phyloP scores from a whole-genome alignment of 148 eudicot genomes.

The Oxyria digyna region DNA sequence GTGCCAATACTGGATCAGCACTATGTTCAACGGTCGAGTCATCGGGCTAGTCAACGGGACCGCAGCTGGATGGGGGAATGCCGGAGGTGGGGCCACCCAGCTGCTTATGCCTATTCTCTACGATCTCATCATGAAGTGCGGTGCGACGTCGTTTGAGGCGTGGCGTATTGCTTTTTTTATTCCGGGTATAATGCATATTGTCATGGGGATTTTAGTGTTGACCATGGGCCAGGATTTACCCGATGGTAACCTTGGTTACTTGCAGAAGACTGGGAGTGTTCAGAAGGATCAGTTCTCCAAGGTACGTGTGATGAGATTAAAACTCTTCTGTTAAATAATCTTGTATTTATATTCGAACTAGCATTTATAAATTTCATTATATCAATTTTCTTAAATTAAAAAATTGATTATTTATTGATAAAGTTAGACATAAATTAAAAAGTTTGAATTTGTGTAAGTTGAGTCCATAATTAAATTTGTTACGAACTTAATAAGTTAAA shows the following conservation, averaged over 20 bases:
- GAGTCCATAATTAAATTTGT: no score
- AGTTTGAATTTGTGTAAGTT: no score
- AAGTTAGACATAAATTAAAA: no score
- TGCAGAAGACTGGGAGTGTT: slow-evolving; percentile 35
- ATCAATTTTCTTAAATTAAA: no score
- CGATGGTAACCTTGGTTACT: slow-evolving; percentile 29
- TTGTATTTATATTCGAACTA: no score
- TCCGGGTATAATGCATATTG: slow-evolving; percentile 36
- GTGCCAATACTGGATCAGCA: slow-evolving; percentile 44
- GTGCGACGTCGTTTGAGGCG: slow-evolving; percentile 32
- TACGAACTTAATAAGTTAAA: no score
- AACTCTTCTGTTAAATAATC: not conserved
- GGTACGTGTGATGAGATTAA: slow-evolving; percentile 10
- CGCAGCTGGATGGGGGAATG: slow-evolving; percentile 44
- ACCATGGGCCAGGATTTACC: slow-evolving; percentile 34
- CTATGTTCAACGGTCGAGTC: slow-evolving; percentile 37
- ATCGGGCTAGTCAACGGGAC: slow-evolving; percentile 35
- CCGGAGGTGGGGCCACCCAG: slow-evolving; percentile 46
- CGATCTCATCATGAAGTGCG: slow-evolving; percentile 20
- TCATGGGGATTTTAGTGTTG: slow-evolving; percentile 34
- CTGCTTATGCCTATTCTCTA: slow-evolving; percentile 38
- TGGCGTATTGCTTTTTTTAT: slow-evolving; percentile 44
- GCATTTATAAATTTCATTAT: no score
- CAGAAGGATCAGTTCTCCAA: slow-evolving; percentile 37
- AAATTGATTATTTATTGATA: no score